Conservation (phyloP, 2,329 filamentous ascomycete genomes). For the Westerdykella sp. region DNA sequence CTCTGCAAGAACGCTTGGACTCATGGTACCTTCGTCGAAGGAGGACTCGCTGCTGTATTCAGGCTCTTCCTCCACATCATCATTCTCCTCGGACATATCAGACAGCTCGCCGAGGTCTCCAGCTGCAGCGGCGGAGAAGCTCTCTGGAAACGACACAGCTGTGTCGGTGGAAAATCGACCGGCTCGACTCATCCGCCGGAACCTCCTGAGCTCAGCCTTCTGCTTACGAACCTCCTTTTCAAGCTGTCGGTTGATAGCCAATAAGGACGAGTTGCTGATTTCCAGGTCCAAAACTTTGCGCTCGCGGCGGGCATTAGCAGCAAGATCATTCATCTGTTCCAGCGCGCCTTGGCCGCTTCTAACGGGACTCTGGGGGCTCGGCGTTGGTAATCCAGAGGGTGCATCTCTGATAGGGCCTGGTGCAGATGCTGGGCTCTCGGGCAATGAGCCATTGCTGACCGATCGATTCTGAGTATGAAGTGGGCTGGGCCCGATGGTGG, state of each 20-base stretch:
- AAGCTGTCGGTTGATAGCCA: conserved; percentile 89
- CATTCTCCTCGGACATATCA: conserved; percentile 34
- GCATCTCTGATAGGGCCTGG: conserved; percentile 18
- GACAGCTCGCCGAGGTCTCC: conserved; percentile 33
- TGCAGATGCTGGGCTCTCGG: conserved; percentile 22
- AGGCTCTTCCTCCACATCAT: conserved; percentile 37
- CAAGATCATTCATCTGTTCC: conserved; percentile 65
- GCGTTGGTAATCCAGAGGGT: conserved; percentile 22
- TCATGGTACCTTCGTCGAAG: conserved; percentile 46
- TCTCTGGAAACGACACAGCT: conserved; percentile 43
- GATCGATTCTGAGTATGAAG: conserved; percentile 31
- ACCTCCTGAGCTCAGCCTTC: conserved; percentile 78
- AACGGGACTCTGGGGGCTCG: conserved; percentile 49
- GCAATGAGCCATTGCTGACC: conserved; percentile 20
- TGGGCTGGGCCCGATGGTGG: conserved; percentile 22
- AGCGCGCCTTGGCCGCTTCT: conserved; percentile 47
- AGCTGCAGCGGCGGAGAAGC: conserved; percentile 21
- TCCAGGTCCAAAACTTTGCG: conserved; percentile 93
- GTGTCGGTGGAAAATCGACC: conserved; percentile 62
- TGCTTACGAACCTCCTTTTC: conserved; percentile 90
- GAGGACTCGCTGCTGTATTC: conserved; percentile 45
- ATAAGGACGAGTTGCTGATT: conserved; percentile 89
- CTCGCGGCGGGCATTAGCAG: conserved; percentile 82
- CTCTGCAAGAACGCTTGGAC: conserved; percentile 37
- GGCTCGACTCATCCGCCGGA: conserved; percentile 74